phyloP scores from a whole-genome alignment of 305 asterid genomes.

The Fraxinus ornus region DNA sequence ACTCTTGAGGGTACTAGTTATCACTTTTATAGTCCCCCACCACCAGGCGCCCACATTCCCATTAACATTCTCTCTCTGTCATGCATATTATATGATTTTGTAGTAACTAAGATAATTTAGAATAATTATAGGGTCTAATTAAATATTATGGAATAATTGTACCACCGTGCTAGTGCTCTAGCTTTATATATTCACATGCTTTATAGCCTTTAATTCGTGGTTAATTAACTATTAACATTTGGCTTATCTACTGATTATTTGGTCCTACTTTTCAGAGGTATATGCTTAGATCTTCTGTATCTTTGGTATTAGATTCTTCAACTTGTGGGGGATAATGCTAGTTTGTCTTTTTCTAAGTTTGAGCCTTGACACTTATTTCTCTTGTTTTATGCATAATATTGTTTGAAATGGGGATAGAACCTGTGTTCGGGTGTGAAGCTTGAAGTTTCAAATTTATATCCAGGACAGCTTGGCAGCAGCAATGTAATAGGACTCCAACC shows the following conservation, averaged over 20 bases:
- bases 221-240: constrained; percentile 25
- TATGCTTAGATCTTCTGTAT: constrained; percentile 23
- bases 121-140: constrained; percentile 36
- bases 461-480: background rate
- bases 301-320: constrained; percentile 50
- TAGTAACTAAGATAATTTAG: constrained; percentile 35
- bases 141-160: constrained; percentile 28
- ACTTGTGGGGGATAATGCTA: constrained; percentile 28
- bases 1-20: constrained; percentile 22
- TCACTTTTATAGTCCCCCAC: constrained; percentile 32
- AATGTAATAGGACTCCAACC: background rate
- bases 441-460: background rate
- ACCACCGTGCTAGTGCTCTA: constrained; percentile 39
- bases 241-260: constrained; percentile 28
- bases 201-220: constrained; percentile 30
- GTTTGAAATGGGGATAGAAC: background rate
- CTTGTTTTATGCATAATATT: background rate
- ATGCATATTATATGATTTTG: constrained; percentile 1
- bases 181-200: constrained; percentile 46
- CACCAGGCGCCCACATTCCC: constrained; percentile 7
- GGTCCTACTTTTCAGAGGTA: constrained; percentile 33
- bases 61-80: background rate
- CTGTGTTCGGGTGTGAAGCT: background rate
- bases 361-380: background rate
- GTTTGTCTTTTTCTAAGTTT: constrained; percentile 20